Percentiles rank a stretch among this genome's conserved stretches.
phyloP scores from a whole-genome alignment of 768 basidiomycete species.

The Tricholoma sp. region DNA sequence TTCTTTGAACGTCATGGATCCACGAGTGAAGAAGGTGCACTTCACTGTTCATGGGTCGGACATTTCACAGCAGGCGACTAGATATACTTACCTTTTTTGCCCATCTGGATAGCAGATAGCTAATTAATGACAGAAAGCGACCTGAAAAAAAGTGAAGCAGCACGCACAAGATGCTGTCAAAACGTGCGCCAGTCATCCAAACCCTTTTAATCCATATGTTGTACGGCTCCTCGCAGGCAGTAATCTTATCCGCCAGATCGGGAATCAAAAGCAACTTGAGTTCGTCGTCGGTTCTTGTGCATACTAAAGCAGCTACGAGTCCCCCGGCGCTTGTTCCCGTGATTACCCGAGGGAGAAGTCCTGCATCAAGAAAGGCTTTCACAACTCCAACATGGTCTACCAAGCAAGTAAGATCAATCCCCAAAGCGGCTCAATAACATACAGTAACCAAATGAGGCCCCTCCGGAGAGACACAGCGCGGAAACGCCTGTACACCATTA shows the following conservation, averaged over 20 bases:
- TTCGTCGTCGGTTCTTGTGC: slow-evolving; percentile 88
- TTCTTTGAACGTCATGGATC: slow-evolving; percentile 93
- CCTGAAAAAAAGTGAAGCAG: neutral
- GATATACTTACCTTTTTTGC: slow-evolving; percentile 66
- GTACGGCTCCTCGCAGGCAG: slow-evolving; percentile 77
- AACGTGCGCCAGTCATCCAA: slow-evolving; percentile 88
- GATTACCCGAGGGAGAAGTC: slow-evolving; percentile 84
- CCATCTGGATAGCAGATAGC: slow-evolving; percentile 44
- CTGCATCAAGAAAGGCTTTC: slow-evolving; percentile 85
- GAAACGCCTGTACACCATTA: slow-evolving; percentile 44
- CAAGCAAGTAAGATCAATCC: neutral
- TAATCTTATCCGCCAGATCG: slow-evolving; percentile 76
- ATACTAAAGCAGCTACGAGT: slow-evolving; percentile 68
- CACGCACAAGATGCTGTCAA: slow-evolving; percentile 66
- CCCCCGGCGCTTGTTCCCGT: slow-evolving; percentile 95
- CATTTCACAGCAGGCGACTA: neutral
- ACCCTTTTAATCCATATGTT: slow-evolving; percentile 67
- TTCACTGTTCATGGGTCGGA: slow-evolving; percentile 20
- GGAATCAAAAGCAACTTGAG: slow-evolving; percentile 74
- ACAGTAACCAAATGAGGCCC: slow-evolving; percentile 94
- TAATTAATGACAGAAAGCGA: slow-evolving; percentile 5
- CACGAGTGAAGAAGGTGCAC: slow-evolving; percentile 87
- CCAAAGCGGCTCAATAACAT: slow-evolving; percentile 19
- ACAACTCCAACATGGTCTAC: slow-evolving; percentile 87
- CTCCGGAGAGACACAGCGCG: slow-evolving; percentile 93